Evolutionary conservation across 2,329 filamentous ascomycete genomes (phyloP).

Genomic region (Penicillium sp.): DNA sequence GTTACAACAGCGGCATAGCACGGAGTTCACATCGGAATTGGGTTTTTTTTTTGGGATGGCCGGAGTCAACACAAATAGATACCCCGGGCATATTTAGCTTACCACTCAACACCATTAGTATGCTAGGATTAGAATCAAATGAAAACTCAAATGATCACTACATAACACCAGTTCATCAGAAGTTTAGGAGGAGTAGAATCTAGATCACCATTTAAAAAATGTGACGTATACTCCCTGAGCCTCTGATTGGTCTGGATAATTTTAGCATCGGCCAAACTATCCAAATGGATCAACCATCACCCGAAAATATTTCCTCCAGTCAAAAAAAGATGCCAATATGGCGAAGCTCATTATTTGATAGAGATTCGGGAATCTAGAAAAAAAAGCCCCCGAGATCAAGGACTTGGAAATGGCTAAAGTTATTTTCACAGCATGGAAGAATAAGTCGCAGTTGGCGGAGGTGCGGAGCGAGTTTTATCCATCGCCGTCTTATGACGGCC

Average conservation of each 20-base stretch:
- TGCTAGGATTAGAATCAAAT: not conserved
- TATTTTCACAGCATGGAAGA: constrained; percentile 45
- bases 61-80: constrained; percentile 25
- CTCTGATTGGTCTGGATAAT: constrained; percentile 12
- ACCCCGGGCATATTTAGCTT: constrained; percentile 8
- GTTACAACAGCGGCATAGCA: constrained; percentile 33
- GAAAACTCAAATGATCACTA: constrained; percentile 5
- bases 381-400: not conserved
- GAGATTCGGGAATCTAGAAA: not conserved
- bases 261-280: constrained; percentile 13
- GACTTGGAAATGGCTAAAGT: constrained; percentile 38
- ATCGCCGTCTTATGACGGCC: constrained; percentile 29
- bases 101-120: not conserved
- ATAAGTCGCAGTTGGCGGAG: constrained; percentile 35
- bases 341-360: not conserved
- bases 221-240: not conserved
- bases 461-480: constrained; percentile 45
- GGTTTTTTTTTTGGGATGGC: constrained; percentile 17
- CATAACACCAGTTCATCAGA: not conserved
- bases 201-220: not conserved
- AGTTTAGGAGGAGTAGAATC: not conserved
- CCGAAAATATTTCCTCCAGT: constrained; percentile 20
- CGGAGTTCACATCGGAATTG: constrained; percentile 28
- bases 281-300: constrained; percentile 20
- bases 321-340: not conserved